These are phyloP conservation scores for Scleroderma bovista DNA, from an alignment of 768 basidiomycete genomes.

Conservation along the genomic window DNA sequence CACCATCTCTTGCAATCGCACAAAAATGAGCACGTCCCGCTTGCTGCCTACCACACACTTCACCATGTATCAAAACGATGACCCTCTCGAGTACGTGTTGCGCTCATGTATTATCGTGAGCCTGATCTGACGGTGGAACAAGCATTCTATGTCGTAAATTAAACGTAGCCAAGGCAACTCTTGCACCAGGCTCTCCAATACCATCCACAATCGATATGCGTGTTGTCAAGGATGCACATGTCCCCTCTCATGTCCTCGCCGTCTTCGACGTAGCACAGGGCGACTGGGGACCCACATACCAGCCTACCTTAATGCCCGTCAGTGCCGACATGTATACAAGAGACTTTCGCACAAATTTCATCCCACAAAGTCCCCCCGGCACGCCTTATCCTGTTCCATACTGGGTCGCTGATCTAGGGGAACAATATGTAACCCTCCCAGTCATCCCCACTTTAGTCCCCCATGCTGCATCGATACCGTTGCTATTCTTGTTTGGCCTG, in stretches of 20 bases:
- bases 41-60: conserved; percentile 21
- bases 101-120: neutral
- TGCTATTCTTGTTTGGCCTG: conserved; percentile 56
- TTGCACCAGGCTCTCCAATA: conserved; percentile 22
- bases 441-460: conserved; percentile 45
- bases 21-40: conserved; percentile 16
- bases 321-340: conserved; percentile 41
- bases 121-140: conserved; percentile 12
- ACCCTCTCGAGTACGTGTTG: conserved; percentile 25
- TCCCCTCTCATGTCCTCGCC: conserved; percentile 56
- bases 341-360: conserved; percentile 33
- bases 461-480: conserved; percentile 47
- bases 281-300: conserved; percentile 25
- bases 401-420: conserved; percentile 10
- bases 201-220: conserved; percentile 46
- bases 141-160: conserved; percentile 27
- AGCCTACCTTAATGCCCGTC: conserved; percentile 50
- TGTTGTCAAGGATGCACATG: conserved; percentile 38
- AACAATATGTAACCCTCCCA: conserved; percentile 43
- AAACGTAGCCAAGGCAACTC: conserved; percentile 26
- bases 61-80: conserved; percentile 10
- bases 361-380: conserved; percentile 29
- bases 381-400: conserved; percentile 30
- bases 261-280: conserved; percentile 31
- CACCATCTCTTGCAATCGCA: conserved; percentile 11